phyloP scores from a whole-genome alignment of 2,329 filamentous ascomycete genomes.

The Botrytis medusae region DNA sequence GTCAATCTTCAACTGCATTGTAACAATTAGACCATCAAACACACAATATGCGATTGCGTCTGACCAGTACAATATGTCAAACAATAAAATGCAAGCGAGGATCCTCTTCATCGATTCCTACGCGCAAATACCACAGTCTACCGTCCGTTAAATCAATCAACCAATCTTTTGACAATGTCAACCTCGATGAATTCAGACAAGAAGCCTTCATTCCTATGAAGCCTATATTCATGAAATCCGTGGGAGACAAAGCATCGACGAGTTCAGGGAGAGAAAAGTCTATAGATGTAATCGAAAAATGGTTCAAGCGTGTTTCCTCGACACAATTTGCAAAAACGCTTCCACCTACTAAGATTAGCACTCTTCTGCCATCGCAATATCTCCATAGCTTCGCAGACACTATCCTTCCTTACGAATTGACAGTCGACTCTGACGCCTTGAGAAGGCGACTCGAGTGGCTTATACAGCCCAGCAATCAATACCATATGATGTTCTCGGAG shows the following conservation, averaged over 20 bases:
- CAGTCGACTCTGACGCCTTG: slow-evolving; percentile 18
- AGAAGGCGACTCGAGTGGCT: background rate
- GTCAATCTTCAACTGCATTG: background rate
- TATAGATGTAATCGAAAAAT: slow-evolving; percentile 56
- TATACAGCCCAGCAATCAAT: background rate
- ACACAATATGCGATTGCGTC: slow-evolving; percentile 11
- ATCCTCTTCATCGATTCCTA: background rate
- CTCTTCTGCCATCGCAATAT: slow-evolving; percentile 34
- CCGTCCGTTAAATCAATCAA: slow-evolving; percentile 24
- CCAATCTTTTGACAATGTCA: slow-evolving; percentile 28
- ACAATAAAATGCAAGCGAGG: slow-evolving; percentile 2
- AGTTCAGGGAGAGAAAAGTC: slow-evolving; percentile 40
- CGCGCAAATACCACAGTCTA: slow-evolving; percentile 4
- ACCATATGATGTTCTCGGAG: background rate
- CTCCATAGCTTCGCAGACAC: slow-evolving; percentile 45
- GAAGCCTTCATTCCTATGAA: slow-evolving; percentile 52
- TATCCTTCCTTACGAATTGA: slow-evolving; percentile 60
- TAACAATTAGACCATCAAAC: background rate
- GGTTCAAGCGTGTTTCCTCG: slow-evolving; percentile 51
- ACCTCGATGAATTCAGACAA: slow-evolving; percentile 51
- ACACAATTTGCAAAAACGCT: background rate
- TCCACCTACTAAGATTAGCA: background rate
- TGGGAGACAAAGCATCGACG: slow-evolving; percentile 18
- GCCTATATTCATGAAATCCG: slow-evolving; percentile 52
- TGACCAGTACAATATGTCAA: background rate